Evolutionary conservation across 1,139 yeast genomes (phyloP).

Genomic region (Geotrichum europaeum): DNA sequence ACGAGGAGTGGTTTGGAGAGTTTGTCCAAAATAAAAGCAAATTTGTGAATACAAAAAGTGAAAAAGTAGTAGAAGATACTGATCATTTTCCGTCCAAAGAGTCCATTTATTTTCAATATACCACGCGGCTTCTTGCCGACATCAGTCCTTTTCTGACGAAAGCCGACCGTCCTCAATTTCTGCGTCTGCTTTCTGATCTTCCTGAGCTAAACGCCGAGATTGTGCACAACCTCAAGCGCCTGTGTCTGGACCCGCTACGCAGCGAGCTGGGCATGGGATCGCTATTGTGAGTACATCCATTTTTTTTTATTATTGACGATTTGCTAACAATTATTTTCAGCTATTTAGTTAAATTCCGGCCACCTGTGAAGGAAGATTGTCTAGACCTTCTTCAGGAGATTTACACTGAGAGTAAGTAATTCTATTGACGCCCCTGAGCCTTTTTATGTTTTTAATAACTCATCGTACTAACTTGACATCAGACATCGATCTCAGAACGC

Average conservation of each 20-base stretch:
- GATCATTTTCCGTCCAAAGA: conserved; percentile 8
- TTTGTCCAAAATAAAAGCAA: conserved; percentile 33
- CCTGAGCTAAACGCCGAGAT: conserved; percentile 64
- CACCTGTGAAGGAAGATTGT: conserved; percentile 69
- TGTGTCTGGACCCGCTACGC: conserved; percentile 76
- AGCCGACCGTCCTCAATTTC: conserved; percentile 69
- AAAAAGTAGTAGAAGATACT: conserved; percentile 9
- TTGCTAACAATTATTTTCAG: conserved; percentile 43
- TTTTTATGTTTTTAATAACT: background rate
- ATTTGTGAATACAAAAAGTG: background rate
- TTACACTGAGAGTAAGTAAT: conserved; percentile 34
- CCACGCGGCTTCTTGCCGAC: conserved; percentile 66
- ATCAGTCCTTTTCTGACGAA: conserved; percentile 79
- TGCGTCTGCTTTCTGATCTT: conserved; percentile 76
- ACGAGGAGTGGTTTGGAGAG: conserved; percentile 91
- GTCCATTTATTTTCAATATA: conserved; percentile 47
- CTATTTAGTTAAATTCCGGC: conserved; percentile 81
- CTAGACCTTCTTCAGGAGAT: conserved; percentile 58
- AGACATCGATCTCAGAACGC: conserved; percentile 14
- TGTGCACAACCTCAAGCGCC: conserved; percentile 58
- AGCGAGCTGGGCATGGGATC: conserved; percentile 66
- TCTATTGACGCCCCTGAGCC: background rate
- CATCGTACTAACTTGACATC: background rate
- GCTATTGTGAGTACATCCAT: conserved; percentile 12
- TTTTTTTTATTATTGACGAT: background rate